Percentiles rank a stretch among this genome's conserved stretches.
These are phyloP conservation scores for Suillus sp. DNA, from an alignment of 768 basidiomycete species.

Conservation along the genomic window DNA sequence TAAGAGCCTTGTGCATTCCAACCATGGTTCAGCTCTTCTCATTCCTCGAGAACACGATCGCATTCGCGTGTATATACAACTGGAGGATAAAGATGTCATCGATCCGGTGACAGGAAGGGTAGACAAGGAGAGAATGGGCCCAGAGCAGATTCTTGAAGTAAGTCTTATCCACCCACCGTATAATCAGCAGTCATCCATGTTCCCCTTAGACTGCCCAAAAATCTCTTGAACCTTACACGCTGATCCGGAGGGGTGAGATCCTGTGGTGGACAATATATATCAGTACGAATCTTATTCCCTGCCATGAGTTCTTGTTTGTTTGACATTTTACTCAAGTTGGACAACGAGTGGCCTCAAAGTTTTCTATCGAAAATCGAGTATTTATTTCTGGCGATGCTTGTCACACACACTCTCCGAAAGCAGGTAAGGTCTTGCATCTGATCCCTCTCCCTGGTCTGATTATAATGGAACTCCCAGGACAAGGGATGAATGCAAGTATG, in stretches of 20 bases:
- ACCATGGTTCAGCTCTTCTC: conserved; percentile 49
- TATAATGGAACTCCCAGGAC: conserved; percentile 40
- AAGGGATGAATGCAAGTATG: conserved; percentile 57
- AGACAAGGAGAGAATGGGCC: conserved; percentile 40
- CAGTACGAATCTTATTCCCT: conserved; percentile 31
- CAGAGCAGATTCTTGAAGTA: conserved; percentile 44
- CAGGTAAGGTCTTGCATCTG: conserved; percentile 28
- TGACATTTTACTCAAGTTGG: conserved; percentile 40
- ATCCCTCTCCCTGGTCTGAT: neutral
- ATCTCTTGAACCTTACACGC: conserved; percentile 43
- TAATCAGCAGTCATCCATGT: neutral
- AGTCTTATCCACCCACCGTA: conserved; percentile 6
- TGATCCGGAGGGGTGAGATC: conserved; percentile 34
- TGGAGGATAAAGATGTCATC: conserved; percentile 41
- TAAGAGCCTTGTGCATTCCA: conserved; percentile 50
- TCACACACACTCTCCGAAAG: conserved; percentile 47
- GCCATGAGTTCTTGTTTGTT: neutral
- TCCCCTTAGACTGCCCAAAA: conserved; percentile 38
- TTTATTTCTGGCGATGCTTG: conserved; percentile 62
- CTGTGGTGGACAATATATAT: conserved; percentile 56
- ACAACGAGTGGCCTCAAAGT: conserved; percentile 55
- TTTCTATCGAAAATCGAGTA: conserved; percentile 47
- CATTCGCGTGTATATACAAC: conserved; percentile 54
- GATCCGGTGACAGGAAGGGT: conserved; percentile 42
- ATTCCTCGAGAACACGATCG: conserved; percentile 53